Evolutionary conservation across 2,329 filamentous ascomycete species (phyloP).

Genomic region (Xylaria sp.): DNA sequence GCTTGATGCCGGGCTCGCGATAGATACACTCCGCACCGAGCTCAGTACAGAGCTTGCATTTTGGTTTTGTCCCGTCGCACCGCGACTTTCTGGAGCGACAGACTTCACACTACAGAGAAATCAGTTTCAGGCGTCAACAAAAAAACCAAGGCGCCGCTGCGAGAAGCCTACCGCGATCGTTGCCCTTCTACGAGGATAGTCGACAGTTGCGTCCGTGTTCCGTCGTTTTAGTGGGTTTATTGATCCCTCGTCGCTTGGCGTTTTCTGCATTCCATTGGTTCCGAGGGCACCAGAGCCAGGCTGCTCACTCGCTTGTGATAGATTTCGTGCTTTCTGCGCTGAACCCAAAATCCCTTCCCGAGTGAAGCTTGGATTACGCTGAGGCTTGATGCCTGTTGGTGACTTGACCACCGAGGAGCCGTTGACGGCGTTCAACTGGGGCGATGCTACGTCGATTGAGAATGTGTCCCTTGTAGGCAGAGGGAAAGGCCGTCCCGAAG

Average conservation of each 20-base stretch:
- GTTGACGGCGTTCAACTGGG: constrained; percentile 55
- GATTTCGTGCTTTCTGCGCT: constrained; percentile 64
- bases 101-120: constrained; percentile 73
- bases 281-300: constrained; percentile 38
- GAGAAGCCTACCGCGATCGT: constrained; percentile 69
- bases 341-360: constrained; percentile 65
- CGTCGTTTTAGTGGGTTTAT: constrained; percentile 67
- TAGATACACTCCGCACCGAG: constrained; percentile 86
- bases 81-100: constrained; percentile 83
- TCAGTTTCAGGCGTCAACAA: constrained; percentile 21
- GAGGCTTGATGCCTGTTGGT: constrained; percentile 59
- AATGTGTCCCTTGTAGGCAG: constrained; percentile 60
- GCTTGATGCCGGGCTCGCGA: constrained; percentile 85
- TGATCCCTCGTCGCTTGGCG: constrained; percentile 60
- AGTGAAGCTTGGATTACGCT: constrained; percentile 62
- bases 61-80: constrained; percentile 82
- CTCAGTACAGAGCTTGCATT: constrained; percentile 85
- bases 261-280: constrained; percentile 58
- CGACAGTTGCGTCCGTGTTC: constrained; percentile 69
- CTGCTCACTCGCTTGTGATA: constrained; percentile 65
- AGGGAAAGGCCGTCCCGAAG: constrained; percentile 55
- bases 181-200: constrained; percentile 72
- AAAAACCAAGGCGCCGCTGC: constrained; percentile 19
- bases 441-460: constrained; percentile 59
- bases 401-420: constrained; percentile 62